Percentiles rank a stretch among this genome's conserved stretches.
phyloP scores from a whole-genome alignment of 169 alveolate species.

The Plasmodium coatneyi region DNA sequence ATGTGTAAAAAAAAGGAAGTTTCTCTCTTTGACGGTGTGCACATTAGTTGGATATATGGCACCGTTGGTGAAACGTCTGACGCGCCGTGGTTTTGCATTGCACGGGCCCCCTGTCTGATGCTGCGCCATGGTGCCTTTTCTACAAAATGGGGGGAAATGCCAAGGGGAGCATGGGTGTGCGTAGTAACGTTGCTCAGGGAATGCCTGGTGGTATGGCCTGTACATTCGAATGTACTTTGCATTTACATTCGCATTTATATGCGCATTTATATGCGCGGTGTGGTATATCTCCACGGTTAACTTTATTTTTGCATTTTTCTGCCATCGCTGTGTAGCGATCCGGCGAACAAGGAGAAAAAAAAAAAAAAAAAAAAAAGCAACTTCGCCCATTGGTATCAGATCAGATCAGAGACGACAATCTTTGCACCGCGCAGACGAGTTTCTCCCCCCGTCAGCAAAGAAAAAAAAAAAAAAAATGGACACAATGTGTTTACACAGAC shows the following conservation, averaged over 20 bases:
- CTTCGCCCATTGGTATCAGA: too few relatives aligned
- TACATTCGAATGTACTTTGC: too few relatives aligned
- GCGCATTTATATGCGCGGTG: background rate
- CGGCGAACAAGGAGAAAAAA: background rate
- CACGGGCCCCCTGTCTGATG: background rate
- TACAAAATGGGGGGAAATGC: background rate
- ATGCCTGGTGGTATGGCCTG: background rate
- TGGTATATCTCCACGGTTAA: background rate
- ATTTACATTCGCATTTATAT: background rate
- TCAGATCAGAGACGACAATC: too few relatives aligned
- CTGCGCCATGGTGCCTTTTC: background rate
- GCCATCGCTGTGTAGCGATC: background rate
- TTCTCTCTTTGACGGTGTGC: background rate
- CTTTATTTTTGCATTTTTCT: background rate
- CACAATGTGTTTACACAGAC: too few relatives aligned
- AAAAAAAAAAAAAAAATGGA: too few relatives aligned
- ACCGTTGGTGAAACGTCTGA: background rate
- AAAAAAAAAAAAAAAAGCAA: background rate
- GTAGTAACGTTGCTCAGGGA: background rate
- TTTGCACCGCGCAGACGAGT: too few relatives aligned
- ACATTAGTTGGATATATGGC: background rate
- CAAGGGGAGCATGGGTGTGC: background rate
- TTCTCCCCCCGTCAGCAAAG: too few relatives aligned
- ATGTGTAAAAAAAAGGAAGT: background rate
- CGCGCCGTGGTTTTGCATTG: background rate